A percentile compares a stretch with the other conserved stretches of the same genome.
phyloP scores from a whole-genome alignment of 179 eudicot species.

The Monotropa hypopitys region DNA sequence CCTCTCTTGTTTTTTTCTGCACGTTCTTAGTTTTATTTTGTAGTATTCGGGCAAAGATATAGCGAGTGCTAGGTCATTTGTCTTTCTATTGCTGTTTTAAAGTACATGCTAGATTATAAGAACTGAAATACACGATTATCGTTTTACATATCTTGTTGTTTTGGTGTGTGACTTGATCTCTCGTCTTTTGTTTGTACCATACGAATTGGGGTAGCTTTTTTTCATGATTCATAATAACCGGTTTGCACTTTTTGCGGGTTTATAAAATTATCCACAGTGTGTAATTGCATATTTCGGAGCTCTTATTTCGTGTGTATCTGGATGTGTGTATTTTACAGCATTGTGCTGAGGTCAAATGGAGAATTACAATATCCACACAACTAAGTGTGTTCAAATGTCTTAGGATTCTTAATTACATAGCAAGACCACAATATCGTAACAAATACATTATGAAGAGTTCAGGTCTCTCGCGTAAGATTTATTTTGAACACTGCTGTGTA shows the following conservation, averaged over 20 bases:
- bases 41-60: not conserved
- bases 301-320: not conserved
- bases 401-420: not conserved
- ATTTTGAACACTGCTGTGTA: no score
- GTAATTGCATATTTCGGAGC: not conserved
- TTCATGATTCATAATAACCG: not conserved
- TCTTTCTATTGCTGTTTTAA: not conserved
- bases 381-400: not conserved
- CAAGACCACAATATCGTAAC: not conserved
- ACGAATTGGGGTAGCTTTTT: not conserved
- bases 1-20: not conserved
- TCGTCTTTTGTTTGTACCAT: not conserved
- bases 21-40: not conserved
- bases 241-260: not conserved
- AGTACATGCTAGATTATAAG: not conserved
- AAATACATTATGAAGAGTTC: not conserved
- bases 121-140: not conserved
- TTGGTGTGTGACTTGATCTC: not conserved
- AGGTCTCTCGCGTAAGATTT: not conserved
- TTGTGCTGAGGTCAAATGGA: not conserved
- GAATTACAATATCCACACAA: not conserved
- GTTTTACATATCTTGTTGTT: not conserved
- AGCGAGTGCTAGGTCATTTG: not conserved
- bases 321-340: not conserved
- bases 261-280: not conserved